Percentiles rank a stretch among this genome's conserved stretches.
Evolutionary conservation across 2,329 filamentous ascomycete genomes (phyloP).

Genomic region (Botrytis paeoniae): DNA sequence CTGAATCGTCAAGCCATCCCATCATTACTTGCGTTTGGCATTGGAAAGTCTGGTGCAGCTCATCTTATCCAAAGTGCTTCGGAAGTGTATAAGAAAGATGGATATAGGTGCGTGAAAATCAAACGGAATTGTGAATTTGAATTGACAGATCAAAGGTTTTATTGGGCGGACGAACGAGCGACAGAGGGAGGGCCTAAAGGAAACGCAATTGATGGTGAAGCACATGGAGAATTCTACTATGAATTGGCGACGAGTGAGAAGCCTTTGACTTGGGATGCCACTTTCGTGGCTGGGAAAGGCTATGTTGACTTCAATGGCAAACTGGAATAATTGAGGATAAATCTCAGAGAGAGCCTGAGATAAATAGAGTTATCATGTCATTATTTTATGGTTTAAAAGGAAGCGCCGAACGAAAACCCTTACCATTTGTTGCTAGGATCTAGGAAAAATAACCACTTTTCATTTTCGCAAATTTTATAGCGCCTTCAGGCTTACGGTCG

Average conservation of each 20-base stretch:
- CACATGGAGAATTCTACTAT: constrained; percentile 43
- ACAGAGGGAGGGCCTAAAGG: constrained; percentile 40
- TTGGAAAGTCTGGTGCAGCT: constrained; percentile 41
- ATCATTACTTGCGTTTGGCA: constrained; percentile 38
- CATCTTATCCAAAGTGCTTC: constrained; percentile 40
- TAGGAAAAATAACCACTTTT: not conserved
- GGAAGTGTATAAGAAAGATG: constrained; percentile 38
- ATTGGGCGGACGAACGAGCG: constrained; percentile 50
- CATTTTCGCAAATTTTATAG: not conserved
- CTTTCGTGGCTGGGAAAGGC: constrained; percentile 42
- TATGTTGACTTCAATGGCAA: constrained; percentile 27
- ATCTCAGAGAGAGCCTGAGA: not conserved
- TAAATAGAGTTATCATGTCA: not conserved
- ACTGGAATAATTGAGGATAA: not conserved
- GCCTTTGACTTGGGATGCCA: constrained; percentile 46
- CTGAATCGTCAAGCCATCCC: constrained; percentile 38
- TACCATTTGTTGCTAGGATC: not conserved
- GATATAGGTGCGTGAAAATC: constrained; percentile 37
- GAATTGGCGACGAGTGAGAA: constrained; percentile 41
- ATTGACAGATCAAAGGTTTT: constrained; percentile 41
- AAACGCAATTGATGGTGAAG: constrained; percentile 40
- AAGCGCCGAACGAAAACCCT: not conserved
- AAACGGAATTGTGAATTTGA: not conserved
- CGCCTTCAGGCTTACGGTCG: not conserved
- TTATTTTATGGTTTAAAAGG: not conserved